Evolutionary conservation across 768 basidiomycete species (phyloP), one percentile per base, ranked within the genome.

Genomic region (Pulveroboletus sp.): DNA sequence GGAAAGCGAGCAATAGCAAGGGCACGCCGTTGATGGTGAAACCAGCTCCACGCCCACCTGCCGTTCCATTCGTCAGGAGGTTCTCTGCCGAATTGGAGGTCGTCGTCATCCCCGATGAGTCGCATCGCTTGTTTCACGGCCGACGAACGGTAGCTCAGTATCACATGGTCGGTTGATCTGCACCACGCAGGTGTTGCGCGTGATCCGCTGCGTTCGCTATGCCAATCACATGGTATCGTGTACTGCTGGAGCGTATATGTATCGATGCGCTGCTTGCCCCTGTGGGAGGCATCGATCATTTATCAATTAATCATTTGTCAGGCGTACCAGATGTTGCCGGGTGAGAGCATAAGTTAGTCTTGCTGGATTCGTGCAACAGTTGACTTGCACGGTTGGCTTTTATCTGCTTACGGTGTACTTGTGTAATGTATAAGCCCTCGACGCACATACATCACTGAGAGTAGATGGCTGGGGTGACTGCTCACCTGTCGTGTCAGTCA

Each of bases 1-100:
- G 31, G 5, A 41, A 33, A 32, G 24, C 30, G 6, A 17, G 15
- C 40, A 21, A 17, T 5, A 33, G 17, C 6, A 39, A 24, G 38
- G 43, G 38, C 8, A 5, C 14, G 6, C 8, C n/a, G 1, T 5
- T 6, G 18, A 3, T 2, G 15, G 2, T 11, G 21, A 30, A 14
- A 24, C 24, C 30, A 14, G 10, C 32, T 11, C 37, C 32, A 8
- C 42, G 31, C 24, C 18, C 38, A 8, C 24, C 52, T 0, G n/a
- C 46, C 11, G 50, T 62, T 8, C 63, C 63, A 28, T 48, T 68
- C 35, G 46, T 52, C 47, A 75, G 76, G 59, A 58, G 55, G 30
- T 74, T 82, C 70, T 65, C 70, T 21, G 81, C 80, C n/a, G 80
- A 83, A 60, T 61, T 83, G 33, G 79, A 82, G 57, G 67, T 81